Percentiles rank a stretch among this genome's conserved stretches.
phyloP scores from a whole-genome alignment of 805 yeast genomes.

The Kuraishia piskuri region DNA sequence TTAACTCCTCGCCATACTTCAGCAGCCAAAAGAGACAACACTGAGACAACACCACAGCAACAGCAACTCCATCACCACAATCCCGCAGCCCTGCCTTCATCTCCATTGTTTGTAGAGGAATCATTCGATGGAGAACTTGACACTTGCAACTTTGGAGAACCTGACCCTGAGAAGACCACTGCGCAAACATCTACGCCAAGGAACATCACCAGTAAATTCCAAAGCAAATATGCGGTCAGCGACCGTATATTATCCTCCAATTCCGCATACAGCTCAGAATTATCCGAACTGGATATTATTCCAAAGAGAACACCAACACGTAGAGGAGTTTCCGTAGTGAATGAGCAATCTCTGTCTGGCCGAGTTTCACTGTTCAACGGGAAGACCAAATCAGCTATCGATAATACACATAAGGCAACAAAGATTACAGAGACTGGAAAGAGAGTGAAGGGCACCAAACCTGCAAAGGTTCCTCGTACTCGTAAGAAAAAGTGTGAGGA shows the following conservation, averaged over 20 bases:
- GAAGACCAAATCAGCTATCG: not conserved
- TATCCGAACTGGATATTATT: not conserved
- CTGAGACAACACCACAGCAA: not conserved
- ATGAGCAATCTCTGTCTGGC: not conserved
- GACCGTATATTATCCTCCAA: not conserved
- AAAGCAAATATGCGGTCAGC: not conserved
- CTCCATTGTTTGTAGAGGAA: not conserved
- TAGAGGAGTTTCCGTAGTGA: not conserved
- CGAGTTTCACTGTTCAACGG: not conserved
- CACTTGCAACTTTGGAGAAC: not conserved
- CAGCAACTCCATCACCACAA: not conserved
- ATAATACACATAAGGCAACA: no score
- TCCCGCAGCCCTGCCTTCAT: not conserved
- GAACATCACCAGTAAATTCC: not conserved
- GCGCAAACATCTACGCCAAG: not conserved
- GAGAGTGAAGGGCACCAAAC: not conserved
- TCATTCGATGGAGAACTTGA: not conserved
- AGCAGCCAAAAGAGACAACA: not conserved
- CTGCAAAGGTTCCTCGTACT: not conserved
- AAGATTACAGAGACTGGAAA: not conserved
- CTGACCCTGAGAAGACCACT: not conserved
- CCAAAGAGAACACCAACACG: not conserved
- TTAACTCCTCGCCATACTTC: not conserved
- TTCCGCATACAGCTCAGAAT: not conserved
- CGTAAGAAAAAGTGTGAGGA: not conserved